A percentile compares a stretch with the other conserved stretches of the same genome.
phyloP scores from a whole-genome alignment of 192 early-diverging fungal species.

The Pilobolus umbonatus region DNA sequence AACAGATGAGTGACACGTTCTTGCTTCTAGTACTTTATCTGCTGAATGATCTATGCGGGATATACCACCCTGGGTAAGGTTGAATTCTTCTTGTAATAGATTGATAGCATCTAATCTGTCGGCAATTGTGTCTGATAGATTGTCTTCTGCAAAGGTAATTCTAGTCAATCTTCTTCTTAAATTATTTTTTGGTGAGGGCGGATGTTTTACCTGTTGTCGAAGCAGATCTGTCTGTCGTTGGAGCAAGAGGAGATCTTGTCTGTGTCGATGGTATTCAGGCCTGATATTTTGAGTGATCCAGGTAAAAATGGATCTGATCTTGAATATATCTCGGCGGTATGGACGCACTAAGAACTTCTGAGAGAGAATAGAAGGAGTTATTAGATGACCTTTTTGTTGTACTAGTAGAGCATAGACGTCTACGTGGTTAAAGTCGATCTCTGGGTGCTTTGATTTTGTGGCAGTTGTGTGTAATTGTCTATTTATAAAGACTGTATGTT shows the following conservation, averaged over 20 bases:
- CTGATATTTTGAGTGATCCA: constrained; percentile 68
- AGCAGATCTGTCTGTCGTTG: not conserved
- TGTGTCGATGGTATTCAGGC: constrained; percentile 9
- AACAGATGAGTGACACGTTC: constrained; percentile 40
- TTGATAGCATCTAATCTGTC: not conserved
- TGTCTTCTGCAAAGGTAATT: not conserved
- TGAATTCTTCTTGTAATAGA: constrained; percentile 8
- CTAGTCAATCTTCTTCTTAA: not conserved
- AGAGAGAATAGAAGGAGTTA: constrained; percentile 58
- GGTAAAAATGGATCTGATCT: constrained; percentile 58
- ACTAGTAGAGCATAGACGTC: constrained; percentile 65
- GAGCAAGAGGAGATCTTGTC: constrained; percentile 8
- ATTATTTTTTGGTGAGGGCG: not conserved
- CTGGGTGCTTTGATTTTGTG: constrained; percentile 2
- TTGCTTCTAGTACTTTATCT: constrained; percentile 33
- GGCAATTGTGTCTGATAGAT: not conserved
- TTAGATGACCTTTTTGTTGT: constrained; percentile 48
- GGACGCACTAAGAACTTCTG: constrained; percentile 64
- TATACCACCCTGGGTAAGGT: not conserved
- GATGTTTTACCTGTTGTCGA: too few relatives aligned
- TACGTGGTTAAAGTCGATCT: constrained; percentile 51
- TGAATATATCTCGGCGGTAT: constrained; percentile 51
- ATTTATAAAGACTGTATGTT: not conserved
- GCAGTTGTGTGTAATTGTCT: not conserved
- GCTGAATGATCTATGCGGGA: constrained; percentile 25